Evolutionary conservation across 2,329 filamentous ascomycete species (phyloP).

Genomic region (Dothideomycetes sp.): DNA sequence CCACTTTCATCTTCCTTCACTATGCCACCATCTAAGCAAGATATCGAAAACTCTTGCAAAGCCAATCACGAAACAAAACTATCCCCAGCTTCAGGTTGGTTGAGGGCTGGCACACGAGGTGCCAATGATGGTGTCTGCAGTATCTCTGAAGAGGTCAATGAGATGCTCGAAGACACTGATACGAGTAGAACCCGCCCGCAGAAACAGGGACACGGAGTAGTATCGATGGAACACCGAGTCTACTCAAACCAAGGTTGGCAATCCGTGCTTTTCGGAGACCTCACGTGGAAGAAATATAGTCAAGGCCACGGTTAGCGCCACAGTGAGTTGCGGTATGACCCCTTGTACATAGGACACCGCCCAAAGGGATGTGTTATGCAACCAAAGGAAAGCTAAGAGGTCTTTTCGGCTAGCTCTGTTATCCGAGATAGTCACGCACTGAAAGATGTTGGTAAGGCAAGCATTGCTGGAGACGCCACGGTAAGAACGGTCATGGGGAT

Average conservation of each 20-base stretch:
- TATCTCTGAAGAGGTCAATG: neutral
- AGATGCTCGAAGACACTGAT: neutral
- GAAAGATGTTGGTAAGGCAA: too few relatives aligned
- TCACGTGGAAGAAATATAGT: neutral
- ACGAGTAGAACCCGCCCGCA: slow-evolving; percentile 1
- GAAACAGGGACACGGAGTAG: slow-evolving; percentile 4
- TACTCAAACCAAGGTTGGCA: neutral
- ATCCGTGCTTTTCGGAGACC: neutral
- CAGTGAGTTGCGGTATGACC: neutral
- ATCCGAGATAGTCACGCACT: too few relatives aligned
- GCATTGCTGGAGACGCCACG: too few relatives aligned
- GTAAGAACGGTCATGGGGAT: too few relatives aligned
- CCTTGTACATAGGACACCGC: too few relatives aligned
- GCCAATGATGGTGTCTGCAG: neutral
- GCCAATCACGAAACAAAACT: slow-evolving; percentile 2
- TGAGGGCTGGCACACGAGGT: neutral
- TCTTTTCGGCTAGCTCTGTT: too few relatives aligned
- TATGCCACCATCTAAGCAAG: neutral
- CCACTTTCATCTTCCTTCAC: too few relatives aligned
- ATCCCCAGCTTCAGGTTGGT: slow-evolving; percentile 1
- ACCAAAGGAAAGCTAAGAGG: too few relatives aligned
- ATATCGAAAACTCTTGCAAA: slow-evolving; percentile 3
- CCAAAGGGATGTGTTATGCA: too few relatives aligned
- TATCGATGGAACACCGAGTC: slow-evolving; percentile 2
- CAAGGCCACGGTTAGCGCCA: slow-evolving; percentile 1